Evolutionary conservation across 129 eudicot genomes (phyloP).

Genomic region (Sambucus nigra): DNA sequence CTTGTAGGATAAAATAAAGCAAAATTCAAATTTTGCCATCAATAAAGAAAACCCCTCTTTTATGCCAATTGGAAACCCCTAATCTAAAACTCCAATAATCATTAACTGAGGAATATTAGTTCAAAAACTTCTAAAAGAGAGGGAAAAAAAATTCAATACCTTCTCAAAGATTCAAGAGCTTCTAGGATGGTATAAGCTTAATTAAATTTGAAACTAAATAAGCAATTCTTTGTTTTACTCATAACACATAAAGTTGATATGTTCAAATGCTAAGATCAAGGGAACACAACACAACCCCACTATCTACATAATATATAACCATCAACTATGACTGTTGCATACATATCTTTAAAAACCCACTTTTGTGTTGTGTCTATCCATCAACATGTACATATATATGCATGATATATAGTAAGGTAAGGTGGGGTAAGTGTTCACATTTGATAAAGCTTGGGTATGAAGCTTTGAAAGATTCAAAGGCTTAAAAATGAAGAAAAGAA

Average conservation of each 20-base stretch:
- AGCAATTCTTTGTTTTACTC: no score
- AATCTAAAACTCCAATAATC: background rate
- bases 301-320: background rate
- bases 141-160: background rate
- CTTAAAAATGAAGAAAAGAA: conserved; percentile 38
- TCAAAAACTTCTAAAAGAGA: no score
- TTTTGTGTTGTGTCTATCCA: conserved; percentile 7
- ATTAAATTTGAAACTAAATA: no score
- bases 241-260: conserved; percentile 7
- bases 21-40: background rate
- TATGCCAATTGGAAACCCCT: background rate
- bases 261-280: conserved; percentile 2
- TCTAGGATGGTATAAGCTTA: background rate
- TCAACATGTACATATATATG: background rate
- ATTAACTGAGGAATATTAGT: no score
- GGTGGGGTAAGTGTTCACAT: background rate
- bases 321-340: background rate
- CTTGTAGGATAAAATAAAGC: background rate
- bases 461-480: conserved; percentile 24
- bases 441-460: conserved; percentile 25
- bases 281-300: background rate
- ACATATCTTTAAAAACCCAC: conserved; percentile 9
- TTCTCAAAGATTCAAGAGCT: background rate
- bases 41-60: background rate
- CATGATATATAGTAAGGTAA: conserved; percentile 8